Conservation (phyloP, 495 filamentous ascomycete genomes). For the Evernia prunastri region DNA sequence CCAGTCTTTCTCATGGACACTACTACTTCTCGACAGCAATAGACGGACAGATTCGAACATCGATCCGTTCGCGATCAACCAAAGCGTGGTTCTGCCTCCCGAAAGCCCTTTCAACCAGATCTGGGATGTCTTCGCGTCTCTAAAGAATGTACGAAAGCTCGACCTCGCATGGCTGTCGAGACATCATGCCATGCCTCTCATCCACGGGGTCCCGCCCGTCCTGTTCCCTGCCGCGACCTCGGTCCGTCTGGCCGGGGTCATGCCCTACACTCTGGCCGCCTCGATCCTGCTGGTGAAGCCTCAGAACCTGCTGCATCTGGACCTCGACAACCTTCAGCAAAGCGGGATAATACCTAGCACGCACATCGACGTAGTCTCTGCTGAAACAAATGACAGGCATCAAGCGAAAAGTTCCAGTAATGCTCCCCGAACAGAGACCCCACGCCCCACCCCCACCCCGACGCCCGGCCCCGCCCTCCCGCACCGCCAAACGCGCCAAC, state of each 20-base stretch:
- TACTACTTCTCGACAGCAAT: not conserved
- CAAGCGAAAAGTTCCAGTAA: too few relatives aligned
- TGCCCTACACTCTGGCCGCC: not conserved
- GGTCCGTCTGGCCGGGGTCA: not conserved
- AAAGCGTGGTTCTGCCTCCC: not conserved
- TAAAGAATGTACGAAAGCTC: not conserved
- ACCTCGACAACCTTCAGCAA: constrained; percentile 8
- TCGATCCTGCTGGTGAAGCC: not conserved
- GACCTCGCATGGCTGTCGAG: constrained; percentile 3
- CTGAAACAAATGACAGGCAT: not conserved
- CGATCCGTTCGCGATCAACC: not conserved
- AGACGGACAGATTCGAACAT: not conserved
- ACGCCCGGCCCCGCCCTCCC: not conserved
- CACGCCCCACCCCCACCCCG: not conserved
- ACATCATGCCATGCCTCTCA: not conserved
- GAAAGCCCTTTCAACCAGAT: not conserved
- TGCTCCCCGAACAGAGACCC: not conserved
- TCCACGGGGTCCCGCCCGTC: not conserved
- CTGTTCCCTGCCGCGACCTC: not conserved
- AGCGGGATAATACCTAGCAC: not conserved
- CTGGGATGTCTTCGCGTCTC: not conserved
- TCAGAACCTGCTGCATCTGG: not conserved
- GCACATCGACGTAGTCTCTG: not conserved
- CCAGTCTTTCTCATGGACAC: not conserved
- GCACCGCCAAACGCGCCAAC: not conserved